Evolutionary conservation across 2,329 filamentous ascomycete species (phyloP), one percentile per base, ranked within the genome.

Genomic region (Sphaerostilbella broomeana): DNA sequence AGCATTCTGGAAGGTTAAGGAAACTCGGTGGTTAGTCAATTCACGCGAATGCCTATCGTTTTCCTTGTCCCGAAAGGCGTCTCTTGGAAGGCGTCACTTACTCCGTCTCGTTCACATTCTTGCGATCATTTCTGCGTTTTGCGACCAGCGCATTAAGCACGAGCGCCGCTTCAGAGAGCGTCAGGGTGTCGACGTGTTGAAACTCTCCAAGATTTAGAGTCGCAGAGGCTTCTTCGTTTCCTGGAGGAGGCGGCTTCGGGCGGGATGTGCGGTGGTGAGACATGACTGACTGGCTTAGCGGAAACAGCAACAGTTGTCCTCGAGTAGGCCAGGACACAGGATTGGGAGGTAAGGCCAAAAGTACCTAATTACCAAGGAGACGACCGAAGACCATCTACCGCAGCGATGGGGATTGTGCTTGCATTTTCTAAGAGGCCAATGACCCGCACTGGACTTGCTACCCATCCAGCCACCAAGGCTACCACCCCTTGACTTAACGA

Each of bases 161-260:
- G 35, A 95, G 77, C 52, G 87, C 79, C 2, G 92, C 89, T 67
- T 97, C 92, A 22, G 87, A 94, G 38, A 95, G 77, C 31, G 89
- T 95, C 46, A 98, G 73, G 5, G 89, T 90, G 59, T 92, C 87
- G 50, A 94, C 88, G 56, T 90, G 74, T 53, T 94, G 80, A 65
- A 97, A 95, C 60, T 95, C 90, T 65, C 92, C 92, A 9, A 98
- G 83, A 61, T 83, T 85, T 48, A 97, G 79, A 40, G 79, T 79
- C 6, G 77, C 70, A 35, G 83, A 80, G 17, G 90, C 89, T 68
- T 95, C 88, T 63, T 97, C 90, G 60, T 95, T 89, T 58, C 84
- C 84, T 42, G 79, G 74, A 33, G 76, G 75, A 30, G 72, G 68
- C 47, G 80, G 82, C 64, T 84, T 86, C 46, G 74, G 71, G 44